These are phyloP conservation scores for Biscogniauxia mediterranea DNA, from an alignment of 2,329 filamentous ascomycete species.

Conservation along the genomic window DNA sequence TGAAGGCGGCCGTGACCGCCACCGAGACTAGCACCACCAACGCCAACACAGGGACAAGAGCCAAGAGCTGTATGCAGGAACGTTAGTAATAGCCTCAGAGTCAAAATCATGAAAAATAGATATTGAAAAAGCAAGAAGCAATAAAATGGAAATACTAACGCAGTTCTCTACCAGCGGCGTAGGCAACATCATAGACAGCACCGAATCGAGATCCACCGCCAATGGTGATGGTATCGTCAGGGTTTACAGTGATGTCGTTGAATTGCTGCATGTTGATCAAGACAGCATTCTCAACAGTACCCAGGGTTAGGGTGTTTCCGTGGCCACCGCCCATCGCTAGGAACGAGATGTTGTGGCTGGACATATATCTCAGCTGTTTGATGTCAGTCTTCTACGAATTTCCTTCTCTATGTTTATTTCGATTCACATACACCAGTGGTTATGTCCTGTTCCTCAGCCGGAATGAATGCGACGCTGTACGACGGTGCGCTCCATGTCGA, in stretches of 20 bases:
- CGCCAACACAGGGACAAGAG: constrained; percentile 9
- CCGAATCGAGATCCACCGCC: constrained; percentile 9
- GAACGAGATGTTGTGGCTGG: constrained; percentile 14
- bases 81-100: background rate
- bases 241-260: constrained; percentile 9
- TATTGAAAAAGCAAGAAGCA: background rate
- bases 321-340: constrained; percentile 13
- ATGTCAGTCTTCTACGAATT: background rate
- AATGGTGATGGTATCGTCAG: constrained; percentile 8
- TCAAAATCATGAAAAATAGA: background rate
- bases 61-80: constrained; percentile 1
- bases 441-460: constrained; percentile 12
- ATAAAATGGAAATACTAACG: constrained; percentile 4
- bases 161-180: constrained; percentile 12
- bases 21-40: constrained; percentile 34
- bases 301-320: constrained; percentile 10
- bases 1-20: constrained; percentile 44
- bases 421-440: constrained; percentile 8
- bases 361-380: constrained; percentile 14
- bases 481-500: constrained; percentile 11
- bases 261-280: constrained; percentile 15
- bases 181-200: constrained; percentile 7
- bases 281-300: constrained; percentile 8
- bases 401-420: background rate
- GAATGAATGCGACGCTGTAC: constrained; percentile 12